phyloP scores from a whole-genome alignment of 345 rosid species.

The Lepidium didymum region DNA sequence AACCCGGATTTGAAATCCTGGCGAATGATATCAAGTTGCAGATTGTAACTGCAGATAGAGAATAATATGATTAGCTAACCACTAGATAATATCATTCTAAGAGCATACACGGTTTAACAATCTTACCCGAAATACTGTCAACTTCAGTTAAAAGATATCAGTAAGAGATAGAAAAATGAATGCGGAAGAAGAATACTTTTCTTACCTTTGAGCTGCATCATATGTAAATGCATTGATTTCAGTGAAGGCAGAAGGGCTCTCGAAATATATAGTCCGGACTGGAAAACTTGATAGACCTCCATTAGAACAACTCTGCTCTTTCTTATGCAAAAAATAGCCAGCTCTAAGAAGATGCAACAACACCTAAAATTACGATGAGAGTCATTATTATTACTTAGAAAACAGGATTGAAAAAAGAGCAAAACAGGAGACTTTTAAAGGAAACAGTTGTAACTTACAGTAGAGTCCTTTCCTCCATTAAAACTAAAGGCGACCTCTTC shows the following conservation, averaged over 20 bases:
- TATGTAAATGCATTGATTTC: constrained; percentile 91
- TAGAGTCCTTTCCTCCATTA: constrained; percentile 98
- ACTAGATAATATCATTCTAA: not conserved
- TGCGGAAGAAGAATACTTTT: not conserved
- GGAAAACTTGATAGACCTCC: constrained; percentile 61
- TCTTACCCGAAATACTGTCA: not conserved
- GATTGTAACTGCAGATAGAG: constrained; percentile 54
- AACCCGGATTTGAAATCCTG: constrained; percentile 94
- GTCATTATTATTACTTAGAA: constrained; percentile 10
- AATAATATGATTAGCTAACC: constrained; percentile 12
- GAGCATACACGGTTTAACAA: not conserved
- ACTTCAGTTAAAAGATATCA: not conserved
- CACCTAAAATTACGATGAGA: constrained; percentile 52
- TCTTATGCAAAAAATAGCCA: constrained; percentile 69
- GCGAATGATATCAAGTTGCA: constrained; percentile 73
- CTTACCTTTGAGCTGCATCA: constrained; percentile 71
- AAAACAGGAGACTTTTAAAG: constrained; percentile 1
- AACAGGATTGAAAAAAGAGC: not conserved
- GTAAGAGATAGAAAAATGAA: not conserved
- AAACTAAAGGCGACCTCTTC: constrained; percentile 99
- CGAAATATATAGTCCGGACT: constrained; percentile 84
- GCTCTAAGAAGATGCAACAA: constrained; percentile 92
- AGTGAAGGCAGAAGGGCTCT: constrained; percentile 74
- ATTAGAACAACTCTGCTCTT: constrained; percentile 48
- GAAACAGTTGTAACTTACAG: constrained; percentile 45